These are phyloP conservation scores for Medicago ruthenica DNA, from an alignment of 306 rosid species.

Conservation along the genomic window DNA sequence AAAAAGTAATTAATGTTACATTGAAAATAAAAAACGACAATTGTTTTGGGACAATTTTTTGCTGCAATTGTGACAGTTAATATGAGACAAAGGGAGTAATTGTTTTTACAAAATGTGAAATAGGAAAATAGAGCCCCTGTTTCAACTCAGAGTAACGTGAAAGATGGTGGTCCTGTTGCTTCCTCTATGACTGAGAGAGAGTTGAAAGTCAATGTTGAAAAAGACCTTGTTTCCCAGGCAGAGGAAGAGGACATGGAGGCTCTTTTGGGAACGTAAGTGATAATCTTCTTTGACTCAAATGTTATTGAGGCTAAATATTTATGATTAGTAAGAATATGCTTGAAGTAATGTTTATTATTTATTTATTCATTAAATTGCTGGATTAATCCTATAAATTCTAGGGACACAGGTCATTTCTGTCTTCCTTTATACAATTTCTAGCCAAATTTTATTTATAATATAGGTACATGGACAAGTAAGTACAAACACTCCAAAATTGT, in stretches of 20 bases:
- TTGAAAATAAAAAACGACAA: neutral
- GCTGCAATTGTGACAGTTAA: neutral
- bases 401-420: neutral
- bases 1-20: too few relatives aligned
- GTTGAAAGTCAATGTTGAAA: conserved; percentile 87
- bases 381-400: conserved; percentile 10
- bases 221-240: conserved; percentile 97
- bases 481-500: neutral
- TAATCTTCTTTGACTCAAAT: conserved; percentile 42
- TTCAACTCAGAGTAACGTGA: conserved; percentile 53
- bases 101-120: conserved; percentile 41
- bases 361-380: conserved; percentile 18
- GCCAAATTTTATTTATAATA: conserved; percentile 4
- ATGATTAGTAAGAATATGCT: conserved; percentile 24
- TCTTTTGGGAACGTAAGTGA: conserved; percentile 92
- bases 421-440: conserved; percentile 12
- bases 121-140: conserved; percentile 79
- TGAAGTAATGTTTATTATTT: conserved; percentile 11
- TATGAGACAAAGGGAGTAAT: neutral
- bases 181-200: conserved; percentile 68
- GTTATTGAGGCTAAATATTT: conserved; percentile 31
- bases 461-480: conserved; percentile 13
- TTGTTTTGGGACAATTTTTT: too few relatives aligned
- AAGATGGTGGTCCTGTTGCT: conserved; percentile 76
- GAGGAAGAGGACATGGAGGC: conserved; percentile 99